phyloP scores from a whole-genome alignment of 2,329 filamentous ascomycete genomes.

The Nemania sp. region DNA sequence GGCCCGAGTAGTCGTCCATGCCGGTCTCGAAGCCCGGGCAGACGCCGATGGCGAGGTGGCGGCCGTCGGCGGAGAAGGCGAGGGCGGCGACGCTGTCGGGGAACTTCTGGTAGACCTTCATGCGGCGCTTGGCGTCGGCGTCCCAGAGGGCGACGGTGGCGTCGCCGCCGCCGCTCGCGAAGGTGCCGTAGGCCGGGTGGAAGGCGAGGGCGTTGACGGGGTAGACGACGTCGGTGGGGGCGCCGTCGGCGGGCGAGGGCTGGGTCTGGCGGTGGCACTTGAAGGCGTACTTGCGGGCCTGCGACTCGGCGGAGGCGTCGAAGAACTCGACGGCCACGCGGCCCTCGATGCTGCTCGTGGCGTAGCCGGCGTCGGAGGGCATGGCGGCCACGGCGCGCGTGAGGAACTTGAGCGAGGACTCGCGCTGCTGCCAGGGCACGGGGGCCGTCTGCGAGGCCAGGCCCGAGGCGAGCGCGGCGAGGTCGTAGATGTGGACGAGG shows the following conservation, averaged over 20 bases:
- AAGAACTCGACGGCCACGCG: constrained; percentile 98
- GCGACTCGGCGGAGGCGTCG: constrained; percentile 82
- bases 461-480: constrained; percentile 66
- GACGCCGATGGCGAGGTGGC: constrained; percentile 76
- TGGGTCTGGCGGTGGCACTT: constrained; percentile 89
- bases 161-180: constrained; percentile 88
- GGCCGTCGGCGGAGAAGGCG: constrained; percentile 77
- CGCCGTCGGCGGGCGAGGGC: constrained; percentile 57
- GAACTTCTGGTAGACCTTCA: constrained; percentile 87
- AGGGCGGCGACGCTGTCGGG: constrained; percentile 77
- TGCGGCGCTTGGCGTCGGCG: constrained; percentile 83
- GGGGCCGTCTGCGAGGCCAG: constrained; percentile 54
- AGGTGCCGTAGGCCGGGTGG: constrained; percentile 81
- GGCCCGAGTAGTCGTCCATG: constrained; percentile 75
- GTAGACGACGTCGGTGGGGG: constrained; percentile 79
- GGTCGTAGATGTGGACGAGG: constrained; percentile 92
- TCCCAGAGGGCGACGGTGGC: constrained; percentile 94
- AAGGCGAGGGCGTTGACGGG: constrained; percentile 90
- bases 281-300: constrained; percentile 96
- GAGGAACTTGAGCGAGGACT: constrained; percentile 95
- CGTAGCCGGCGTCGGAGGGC: constrained; percentile 94
- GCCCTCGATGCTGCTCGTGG: constrained; percentile 89
- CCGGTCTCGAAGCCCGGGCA: constrained; percentile 89
- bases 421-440: constrained; percentile 85
- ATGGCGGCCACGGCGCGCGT: constrained; percentile 92